Conservation (phyloP, 805 yeast species). For the Tetrapisispora namnaoensis region DNA sequence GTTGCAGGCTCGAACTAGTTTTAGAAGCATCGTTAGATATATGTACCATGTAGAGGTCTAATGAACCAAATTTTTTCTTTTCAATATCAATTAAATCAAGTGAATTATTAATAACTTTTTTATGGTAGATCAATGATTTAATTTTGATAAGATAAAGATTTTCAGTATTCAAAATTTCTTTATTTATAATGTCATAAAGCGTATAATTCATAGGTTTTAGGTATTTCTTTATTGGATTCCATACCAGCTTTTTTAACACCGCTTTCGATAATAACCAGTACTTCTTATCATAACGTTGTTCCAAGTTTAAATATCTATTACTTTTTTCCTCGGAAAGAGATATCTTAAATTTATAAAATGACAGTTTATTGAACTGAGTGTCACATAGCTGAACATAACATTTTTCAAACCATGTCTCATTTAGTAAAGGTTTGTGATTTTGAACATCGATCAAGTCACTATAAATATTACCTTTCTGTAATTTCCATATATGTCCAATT, state of each 20-base stretch:
- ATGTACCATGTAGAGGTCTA: constrained; percentile 1
- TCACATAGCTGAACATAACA: constrained; percentile 7
- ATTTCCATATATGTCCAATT: neutral
- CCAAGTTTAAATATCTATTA: neutral
- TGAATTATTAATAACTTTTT: constrained; percentile 1
- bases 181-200: neutral
- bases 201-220: neutral
- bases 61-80: constrained; percentile 6
- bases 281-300: neutral
- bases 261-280: constrained; percentile 14
- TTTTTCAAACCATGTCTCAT: neutral
- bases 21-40: neutral
- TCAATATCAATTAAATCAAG: constrained; percentile 11
- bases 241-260: constrained; percentile 7
- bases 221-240: constrained; percentile 15
- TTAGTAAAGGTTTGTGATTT: neutral
- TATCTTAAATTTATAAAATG: constrained; percentile 9
- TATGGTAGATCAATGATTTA: constrained; percentile 1
- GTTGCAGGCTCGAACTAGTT: neutral
- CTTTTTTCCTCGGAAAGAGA: neutral
- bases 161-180: neutral
- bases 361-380: constrained; percentile 11
- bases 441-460: neutral
- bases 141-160: neutral
- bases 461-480: neutral